phyloP scores from a whole-genome alignment of 768 basidiomycete genomes.

The Suillus decipiens region DNA sequence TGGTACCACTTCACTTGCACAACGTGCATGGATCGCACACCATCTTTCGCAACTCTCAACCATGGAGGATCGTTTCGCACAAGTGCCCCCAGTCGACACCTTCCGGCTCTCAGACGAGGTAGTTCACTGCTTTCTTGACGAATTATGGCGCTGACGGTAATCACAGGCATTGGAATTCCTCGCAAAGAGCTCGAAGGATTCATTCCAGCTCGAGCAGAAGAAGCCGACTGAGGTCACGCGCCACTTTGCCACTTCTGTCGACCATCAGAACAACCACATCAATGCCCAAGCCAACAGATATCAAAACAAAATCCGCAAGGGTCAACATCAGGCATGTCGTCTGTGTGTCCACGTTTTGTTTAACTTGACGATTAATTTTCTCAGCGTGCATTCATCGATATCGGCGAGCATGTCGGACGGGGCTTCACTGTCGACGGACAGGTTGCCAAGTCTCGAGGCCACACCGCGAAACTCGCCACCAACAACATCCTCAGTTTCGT shows the following conservation, averaged over 20 bases:
- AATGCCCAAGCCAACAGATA: conserved; percentile 27
- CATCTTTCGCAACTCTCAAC: conserved; percentile 26
- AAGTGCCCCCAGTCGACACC: conserved; percentile 30
- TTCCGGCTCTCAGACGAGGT: conserved; percentile 25
- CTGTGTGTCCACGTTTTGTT: background rate
- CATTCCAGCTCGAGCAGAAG: conserved; percentile 27
- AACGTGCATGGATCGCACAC: conserved; percentile 34
- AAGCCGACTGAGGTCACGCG: conserved; percentile 28
- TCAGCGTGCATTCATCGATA: conserved; percentile 23
- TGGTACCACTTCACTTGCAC: conserved; percentile 25
- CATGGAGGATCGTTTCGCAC: conserved; percentile 24
- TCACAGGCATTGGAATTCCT: conserved; percentile 29
- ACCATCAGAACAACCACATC: conserved; percentile 19
- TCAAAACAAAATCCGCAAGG: conserved; percentile 32
- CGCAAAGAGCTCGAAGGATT: conserved; percentile 26
- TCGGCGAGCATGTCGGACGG: conserved; percentile 25
- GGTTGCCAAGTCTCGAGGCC: conserved; percentile 16
- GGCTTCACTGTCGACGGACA: conserved; percentile 25
- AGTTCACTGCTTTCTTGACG: background rate
- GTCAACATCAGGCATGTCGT: conserved; percentile 39
- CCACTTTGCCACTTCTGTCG: conserved; percentile 20
- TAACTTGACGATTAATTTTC: background rate
- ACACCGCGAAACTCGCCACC: conserved; percentile 24
- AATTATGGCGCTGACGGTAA: background rate
- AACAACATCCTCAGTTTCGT: conserved; percentile 24